Percentiles rank a stretch among this genome's conserved stretches.
These are phyloP conservation scores for Cardamine occulta DNA, from an alignment of 345 rosid genomes.

Conservation along the genomic window DNA sequence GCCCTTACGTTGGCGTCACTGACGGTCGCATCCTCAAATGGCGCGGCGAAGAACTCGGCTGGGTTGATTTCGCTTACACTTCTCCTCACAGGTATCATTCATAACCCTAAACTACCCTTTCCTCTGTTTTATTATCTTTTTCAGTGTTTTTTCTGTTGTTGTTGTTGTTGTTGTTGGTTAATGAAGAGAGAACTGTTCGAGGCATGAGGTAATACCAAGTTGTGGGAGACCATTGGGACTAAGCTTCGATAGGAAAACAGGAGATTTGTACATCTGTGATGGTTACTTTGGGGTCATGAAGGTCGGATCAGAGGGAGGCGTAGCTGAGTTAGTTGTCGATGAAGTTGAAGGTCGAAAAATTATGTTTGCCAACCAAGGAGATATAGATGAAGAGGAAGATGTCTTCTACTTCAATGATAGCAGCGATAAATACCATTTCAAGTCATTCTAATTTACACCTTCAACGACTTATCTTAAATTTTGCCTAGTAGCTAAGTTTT, in stretches of 20 bases:
- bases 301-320: slow-evolving; percentile 70
- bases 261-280: slow-evolving; percentile 79
- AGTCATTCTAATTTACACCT: background rate
- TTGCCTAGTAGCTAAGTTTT: background rate
- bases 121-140: background rate
- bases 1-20: slow-evolving; percentile 65
- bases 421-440: slow-evolving; percentile 46
- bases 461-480: background rate
- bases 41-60: slow-evolving; percentile 47
- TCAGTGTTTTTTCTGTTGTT: background rate
- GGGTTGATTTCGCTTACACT: slow-evolving; percentile 68
- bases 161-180: background rate
- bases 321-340: slow-evolving; percentile 51
- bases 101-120: background rate
- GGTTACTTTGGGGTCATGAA: slow-evolving; percentile 71
- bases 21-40: slow-evolving; percentile 66
- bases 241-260: slow-evolving; percentile 57
- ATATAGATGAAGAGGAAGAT: slow-evolving; percentile 63
- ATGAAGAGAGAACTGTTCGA: slow-evolving; percentile 38
- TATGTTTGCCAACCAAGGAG: slow-evolving; percentile 65
- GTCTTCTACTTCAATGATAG: slow-evolving; percentile 71
- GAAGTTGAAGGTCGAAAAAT: slow-evolving; percentile 59
- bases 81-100: slow-evolving; percentile 51
- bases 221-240: slow-evolving; percentile 85
- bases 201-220: slow-evolving; percentile 47